Percentiles rank a stretch among this genome's conserved stretches.
Conservation (phyloP, 2,329 filamentous ascomycete genomes). For the Venturiaceae sp. region DNA sequence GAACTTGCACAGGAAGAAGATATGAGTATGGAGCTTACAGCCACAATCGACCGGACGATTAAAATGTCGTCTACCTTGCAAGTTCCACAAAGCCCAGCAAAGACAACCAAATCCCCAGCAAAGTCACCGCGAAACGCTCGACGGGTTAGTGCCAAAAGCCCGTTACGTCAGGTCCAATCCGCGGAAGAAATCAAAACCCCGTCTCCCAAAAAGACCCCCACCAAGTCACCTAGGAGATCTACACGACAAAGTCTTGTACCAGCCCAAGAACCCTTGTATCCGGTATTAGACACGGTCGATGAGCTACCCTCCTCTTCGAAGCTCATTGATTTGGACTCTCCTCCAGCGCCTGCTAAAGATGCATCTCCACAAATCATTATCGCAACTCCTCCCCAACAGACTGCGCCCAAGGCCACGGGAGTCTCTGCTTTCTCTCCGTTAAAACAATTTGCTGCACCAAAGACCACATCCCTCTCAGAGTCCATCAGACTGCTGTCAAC, state of each 20-base stretch:
- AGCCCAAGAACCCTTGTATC: background rate
- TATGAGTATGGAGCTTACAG: conserved; percentile 44
- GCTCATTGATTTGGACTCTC: background rate
- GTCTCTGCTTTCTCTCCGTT: conserved; percentile 1
- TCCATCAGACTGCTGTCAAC: conserved; percentile 39
- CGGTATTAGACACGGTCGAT: background rate
- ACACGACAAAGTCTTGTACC: conserved; percentile 4
- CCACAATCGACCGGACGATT: conserved; percentile 35
- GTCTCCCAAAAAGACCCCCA: background rate
- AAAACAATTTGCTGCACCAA: background rate
- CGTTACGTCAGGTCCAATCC: background rate
- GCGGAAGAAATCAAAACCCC: background rate
- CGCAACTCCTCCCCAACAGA: background rate
- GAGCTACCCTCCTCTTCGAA: background rate
- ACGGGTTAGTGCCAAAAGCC: background rate
- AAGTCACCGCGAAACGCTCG: background rate
- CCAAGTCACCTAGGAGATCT: conserved; percentile 5
- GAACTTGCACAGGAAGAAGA: conserved; percentile 25
- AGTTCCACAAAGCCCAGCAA: conserved; percentile 5
- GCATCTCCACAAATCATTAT: background rate
- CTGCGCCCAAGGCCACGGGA: background rate
- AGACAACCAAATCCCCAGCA: background rate
- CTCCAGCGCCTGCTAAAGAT: background rate
- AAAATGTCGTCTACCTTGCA: conserved; percentile 28
- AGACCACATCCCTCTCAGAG: conserved; percentile 21